phyloP scores from a whole-genome alignment of 768 basidiomycete species.

The Tephrocybe sp. region DNA sequence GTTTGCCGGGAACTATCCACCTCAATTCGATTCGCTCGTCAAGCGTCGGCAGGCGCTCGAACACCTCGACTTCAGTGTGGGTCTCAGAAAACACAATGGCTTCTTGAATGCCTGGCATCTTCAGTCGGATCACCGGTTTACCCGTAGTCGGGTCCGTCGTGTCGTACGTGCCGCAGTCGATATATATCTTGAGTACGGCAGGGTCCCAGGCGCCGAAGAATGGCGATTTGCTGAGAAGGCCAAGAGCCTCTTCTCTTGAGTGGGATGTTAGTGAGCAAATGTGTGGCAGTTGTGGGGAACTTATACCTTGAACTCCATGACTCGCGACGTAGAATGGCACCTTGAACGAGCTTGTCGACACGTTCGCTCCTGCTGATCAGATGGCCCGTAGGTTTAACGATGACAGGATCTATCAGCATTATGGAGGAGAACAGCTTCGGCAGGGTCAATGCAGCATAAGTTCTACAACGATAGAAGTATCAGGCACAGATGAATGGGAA shows the following conservation, averaged over 20 bases:
- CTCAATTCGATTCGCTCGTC: constrained; percentile 50
- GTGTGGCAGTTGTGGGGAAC: not conserved
- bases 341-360: constrained; percentile 28
- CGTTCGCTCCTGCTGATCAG: constrained; percentile 8
- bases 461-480: constrained; percentile 32
- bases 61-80: constrained; percentile 40
- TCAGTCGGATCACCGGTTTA: constrained; percentile 50
- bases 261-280: not conserved
- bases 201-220: constrained; percentile 79
- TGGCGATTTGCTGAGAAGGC: constrained; percentile 45
- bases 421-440: constrained; percentile 72
- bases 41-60: constrained; percentile 39
- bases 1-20: constrained; percentile 55
- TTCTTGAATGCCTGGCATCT: constrained; percentile 68
- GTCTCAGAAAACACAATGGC: constrained; percentile 57
- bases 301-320: constrained; percentile 62
- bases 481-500: not conserved
- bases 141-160: constrained; percentile 24
- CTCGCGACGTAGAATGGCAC: constrained; percentile 58
- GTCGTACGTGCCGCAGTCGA: constrained; percentile 54
- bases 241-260: constrained; percentile 59
- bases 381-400: constrained; percentile 31
- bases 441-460: constrained; percentile 61
- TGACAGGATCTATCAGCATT: constrained; percentile 79
- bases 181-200: constrained; percentile 55